phyloP scores from a whole-genome alignment of 2,329 filamentous ascomycete species.

The Calonectria pseudoreteaudii region DNA sequence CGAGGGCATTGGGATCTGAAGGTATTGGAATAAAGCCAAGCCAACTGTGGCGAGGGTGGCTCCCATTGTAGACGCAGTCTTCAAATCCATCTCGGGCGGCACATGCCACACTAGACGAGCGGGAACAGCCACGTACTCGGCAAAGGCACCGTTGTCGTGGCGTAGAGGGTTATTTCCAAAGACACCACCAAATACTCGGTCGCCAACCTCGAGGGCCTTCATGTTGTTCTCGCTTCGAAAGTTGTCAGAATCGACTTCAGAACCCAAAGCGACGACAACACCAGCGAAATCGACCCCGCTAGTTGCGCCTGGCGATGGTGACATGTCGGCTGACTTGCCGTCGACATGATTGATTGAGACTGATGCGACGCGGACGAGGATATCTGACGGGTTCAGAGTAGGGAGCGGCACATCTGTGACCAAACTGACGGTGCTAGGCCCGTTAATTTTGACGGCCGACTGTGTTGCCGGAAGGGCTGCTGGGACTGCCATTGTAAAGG shows the following conservation, averaged over 20 bases:
- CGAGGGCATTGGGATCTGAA: constrained; percentile 20
- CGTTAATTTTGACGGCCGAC: constrained; percentile 21
- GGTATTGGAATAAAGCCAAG: constrained; percentile 23
- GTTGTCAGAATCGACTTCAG: constrained; percentile 21
- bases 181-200: constrained; percentile 25
- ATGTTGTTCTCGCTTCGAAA: constrained; percentile 23
- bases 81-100: constrained; percentile 14
- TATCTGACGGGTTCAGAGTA: constrained; percentile 9
- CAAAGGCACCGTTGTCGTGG: constrained; percentile 29
- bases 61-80: constrained; percentile 18
- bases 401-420: constrained; percentile 4
- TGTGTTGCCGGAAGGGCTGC: constrained; percentile 15
- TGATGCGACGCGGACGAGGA: constrained; percentile 25
- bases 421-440: constrained; percentile 7
- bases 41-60: constrained; percentile 27
- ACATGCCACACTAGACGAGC: constrained; percentile 26
- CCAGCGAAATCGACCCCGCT: constrained; percentile 35
- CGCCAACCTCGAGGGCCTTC: constrained; percentile 22
- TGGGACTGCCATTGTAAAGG: constrained; percentile 10
- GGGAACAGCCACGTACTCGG: constrained; percentile 26
- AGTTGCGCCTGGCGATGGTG: constrained; percentile 29
- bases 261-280: constrained; percentile 22
- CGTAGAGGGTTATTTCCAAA: constrained; percentile 30
- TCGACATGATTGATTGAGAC: constrained; percentile 35
- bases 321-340: constrained; percentile 35